Base-by-base conservation (phyloP, 1,284 basidiomycete species). In the Tremellales sp. region DNA sequence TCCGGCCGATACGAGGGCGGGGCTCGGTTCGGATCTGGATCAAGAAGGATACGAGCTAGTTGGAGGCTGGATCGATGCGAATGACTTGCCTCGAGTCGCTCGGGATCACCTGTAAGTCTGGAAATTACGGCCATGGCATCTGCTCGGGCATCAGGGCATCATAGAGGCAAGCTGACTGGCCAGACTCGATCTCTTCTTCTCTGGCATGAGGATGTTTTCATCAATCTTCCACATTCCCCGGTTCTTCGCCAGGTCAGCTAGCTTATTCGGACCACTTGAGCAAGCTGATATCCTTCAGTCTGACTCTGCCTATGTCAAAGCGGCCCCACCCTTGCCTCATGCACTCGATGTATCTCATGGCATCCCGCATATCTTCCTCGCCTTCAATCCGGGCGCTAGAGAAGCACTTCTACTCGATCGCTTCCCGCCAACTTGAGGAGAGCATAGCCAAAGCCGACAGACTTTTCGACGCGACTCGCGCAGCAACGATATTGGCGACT, bases 11-110 rank as follows among this genome's bases (percentile, higher is more conserved):
- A 31, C 43, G 3, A 31, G 29, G 15, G 29, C 29, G 8, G 29
- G 29, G 10, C 29, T 31, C 15, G 29, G 29, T 15, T 8, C 42
- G 13, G 49, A 29, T 11, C 19, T 44, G 17, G 59, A 27, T 8
- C 27, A 43, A 25, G 37, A 49, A 11, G 48, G 40, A 3, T 49
- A 31, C 21, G 40, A 29, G 4, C 45, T 68, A 7, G 62, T 70
- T 0, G 68, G 65, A 21, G 68, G 68, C 0, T 71, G 68, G 68
- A 65, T 64, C 37, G 66, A 69, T 40, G 61, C 67, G 6, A 56
- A 61, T 17, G 67, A 69, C 51, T 49, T 71, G 41, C 67, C 67
- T 0, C 57, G 57, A 25, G 55, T 64, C n/a, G 67, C 67, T 6
- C 55, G 65, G 27, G 67, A 68, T 48, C 67, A 69, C 41, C 48